These are phyloP conservation scores for Gorgonomyces haynaldii DNA, from an alignment of 192 early-diverging fungal genomes.

Conservation along the genomic window DNA sequence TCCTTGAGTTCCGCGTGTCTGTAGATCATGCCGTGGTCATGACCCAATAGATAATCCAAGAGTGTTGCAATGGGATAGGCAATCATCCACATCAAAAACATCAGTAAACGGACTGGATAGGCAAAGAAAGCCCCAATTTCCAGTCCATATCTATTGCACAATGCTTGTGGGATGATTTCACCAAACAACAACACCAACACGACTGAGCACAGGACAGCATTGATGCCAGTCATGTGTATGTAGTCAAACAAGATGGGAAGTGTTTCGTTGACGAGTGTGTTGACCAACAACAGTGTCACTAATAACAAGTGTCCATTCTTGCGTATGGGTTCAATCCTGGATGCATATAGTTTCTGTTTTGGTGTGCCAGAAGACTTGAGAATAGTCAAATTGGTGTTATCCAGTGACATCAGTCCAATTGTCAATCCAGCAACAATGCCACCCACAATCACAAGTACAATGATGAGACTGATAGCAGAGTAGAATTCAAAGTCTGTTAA, in stretches of 20 bases:
- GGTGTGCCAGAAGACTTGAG: conserved; percentile 66
- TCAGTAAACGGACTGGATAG: conserved; percentile 48
- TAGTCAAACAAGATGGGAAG: conserved; percentile 27
- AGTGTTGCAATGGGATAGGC: conserved; percentile 76
- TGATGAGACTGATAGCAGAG: conserved; percentile 19
- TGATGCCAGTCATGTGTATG: conserved; percentile 47
- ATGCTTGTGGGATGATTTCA: conserved; percentile 90
- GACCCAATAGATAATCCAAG: conserved; percentile 72
- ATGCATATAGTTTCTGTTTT: conserved; percentile 60
- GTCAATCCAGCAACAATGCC: conserved; percentile 59
- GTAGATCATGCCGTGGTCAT: conserved; percentile 82
- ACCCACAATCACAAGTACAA: conserved; percentile 59
- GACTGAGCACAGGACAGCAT: conserved; percentile 80
- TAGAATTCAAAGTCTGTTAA: no score
- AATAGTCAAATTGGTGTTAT: conserved; percentile 54
- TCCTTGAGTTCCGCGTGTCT: conserved; percentile 42
- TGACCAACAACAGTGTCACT: conserved; percentile 81
- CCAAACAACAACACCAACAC: conserved; percentile 86
- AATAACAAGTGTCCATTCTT: conserved; percentile 89
- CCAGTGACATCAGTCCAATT: conserved; percentile 65
- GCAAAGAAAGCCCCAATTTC: conserved; percentile 84
- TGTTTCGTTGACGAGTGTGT: conserved; percentile 92
- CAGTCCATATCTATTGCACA: conserved; percentile 80
- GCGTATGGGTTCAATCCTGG: conserved; percentile 72
- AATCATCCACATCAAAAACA: conserved; percentile 46